Percentiles rank a stretch among this genome's conserved stretches.
Evolutionary conservation across 768 basidiomycete species (phyloP).

Genomic region (Tulasnella sp.): DNA sequence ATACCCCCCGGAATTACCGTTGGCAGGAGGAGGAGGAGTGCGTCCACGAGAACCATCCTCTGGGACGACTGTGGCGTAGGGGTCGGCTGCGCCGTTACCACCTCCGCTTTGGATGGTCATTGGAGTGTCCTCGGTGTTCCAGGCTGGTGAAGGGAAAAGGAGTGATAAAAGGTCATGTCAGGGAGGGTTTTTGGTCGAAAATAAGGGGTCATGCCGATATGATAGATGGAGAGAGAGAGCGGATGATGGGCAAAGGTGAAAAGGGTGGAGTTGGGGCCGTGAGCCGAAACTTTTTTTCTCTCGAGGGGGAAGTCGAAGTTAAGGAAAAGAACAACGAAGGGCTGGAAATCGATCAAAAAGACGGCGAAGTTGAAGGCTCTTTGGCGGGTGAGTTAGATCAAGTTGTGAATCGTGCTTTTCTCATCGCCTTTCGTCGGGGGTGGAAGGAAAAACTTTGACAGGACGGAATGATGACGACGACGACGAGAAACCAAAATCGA

Average conservation of each 20-base stretch:
- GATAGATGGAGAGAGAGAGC: background rate
- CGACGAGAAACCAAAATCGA: background rate
- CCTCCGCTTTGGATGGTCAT: conserved; percentile 11
- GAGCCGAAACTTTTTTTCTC: conserved; percentile 19
- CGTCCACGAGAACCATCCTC: conserved; percentile 13
- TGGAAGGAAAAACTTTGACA: too few relatives aligned
- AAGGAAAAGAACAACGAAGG: background rate
- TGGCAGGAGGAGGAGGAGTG: conserved; percentile 34
- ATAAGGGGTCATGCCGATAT: background rate
- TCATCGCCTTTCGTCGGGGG: background rate
- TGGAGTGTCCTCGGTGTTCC: conserved; percentile 21
- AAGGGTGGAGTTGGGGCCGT: conserved; percentile 18
- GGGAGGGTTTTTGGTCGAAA: conserved; percentile 3
- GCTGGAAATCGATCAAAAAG: background rate
- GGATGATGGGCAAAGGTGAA: background rate
- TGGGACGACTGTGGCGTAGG: conserved; percentile 2
- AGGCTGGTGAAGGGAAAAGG: background rate
- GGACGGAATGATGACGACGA: background rate
- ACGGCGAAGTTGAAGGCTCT: background rate
- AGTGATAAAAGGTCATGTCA: background rate
- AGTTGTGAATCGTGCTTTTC: background rate
- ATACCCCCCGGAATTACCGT: conserved; percentile 46
- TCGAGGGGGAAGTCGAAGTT: background rate
- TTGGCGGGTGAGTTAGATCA: background rate
- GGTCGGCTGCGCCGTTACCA: conserved; percentile 11